A percentile compares a stretch with the other conserved stretches of the same genome.
phyloP scores from a whole-genome alignment of 129 eudicot genomes.

The Heracleum sosnowskyi region DNA sequence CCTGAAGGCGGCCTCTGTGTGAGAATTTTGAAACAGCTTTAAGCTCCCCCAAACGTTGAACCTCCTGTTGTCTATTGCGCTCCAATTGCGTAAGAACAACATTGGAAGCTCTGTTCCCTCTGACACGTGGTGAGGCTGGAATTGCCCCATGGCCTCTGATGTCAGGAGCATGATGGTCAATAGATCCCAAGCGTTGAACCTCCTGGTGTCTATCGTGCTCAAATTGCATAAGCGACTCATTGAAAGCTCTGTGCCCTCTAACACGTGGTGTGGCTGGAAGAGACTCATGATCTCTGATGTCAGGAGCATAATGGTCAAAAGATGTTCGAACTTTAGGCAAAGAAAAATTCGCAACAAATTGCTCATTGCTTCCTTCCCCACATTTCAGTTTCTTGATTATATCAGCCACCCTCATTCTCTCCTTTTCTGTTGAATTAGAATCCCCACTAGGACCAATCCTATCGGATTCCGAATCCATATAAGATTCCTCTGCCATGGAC shows the following conservation, averaged over 20 bases:
- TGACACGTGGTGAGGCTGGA: constrained; percentile 36
- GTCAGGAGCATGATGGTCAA: constrained; percentile 14
- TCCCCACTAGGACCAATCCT: constrained; percentile 19
- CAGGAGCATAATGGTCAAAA: constrained; percentile 11
- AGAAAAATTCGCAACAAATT: constrained; percentile 2
- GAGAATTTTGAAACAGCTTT: constrained; percentile 60
- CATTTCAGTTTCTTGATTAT: constrained; percentile 53
- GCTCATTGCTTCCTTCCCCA: constrained; percentile 16
- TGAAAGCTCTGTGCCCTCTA: constrained; percentile 55
- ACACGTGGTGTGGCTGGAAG: constrained; percentile 35
- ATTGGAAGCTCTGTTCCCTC: constrained; percentile 53
- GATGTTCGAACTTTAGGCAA: constrained; percentile 34
- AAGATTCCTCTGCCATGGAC: constrained; percentile 15
- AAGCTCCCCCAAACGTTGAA: constrained; percentile 35
- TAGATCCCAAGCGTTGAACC: constrained; percentile 33
- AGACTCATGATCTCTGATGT: constrained; percentile 18
- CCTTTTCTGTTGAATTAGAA: constrained; percentile 40
- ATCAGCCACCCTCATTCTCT: constrained; percentile 63
- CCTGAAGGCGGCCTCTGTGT: constrained; percentile 72
- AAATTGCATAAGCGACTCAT: constrained; percentile 36
- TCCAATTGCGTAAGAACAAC: constrained; percentile 46
- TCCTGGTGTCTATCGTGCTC: constrained; percentile 53
- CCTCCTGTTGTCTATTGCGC: constrained; percentile 47
- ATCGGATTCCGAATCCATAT: constrained; percentile 43
- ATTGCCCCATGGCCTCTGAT: constrained; percentile 17